Conservation (phyloP, 1,284 basidiomycete genomes). For the Mycena sp. region DNA sequence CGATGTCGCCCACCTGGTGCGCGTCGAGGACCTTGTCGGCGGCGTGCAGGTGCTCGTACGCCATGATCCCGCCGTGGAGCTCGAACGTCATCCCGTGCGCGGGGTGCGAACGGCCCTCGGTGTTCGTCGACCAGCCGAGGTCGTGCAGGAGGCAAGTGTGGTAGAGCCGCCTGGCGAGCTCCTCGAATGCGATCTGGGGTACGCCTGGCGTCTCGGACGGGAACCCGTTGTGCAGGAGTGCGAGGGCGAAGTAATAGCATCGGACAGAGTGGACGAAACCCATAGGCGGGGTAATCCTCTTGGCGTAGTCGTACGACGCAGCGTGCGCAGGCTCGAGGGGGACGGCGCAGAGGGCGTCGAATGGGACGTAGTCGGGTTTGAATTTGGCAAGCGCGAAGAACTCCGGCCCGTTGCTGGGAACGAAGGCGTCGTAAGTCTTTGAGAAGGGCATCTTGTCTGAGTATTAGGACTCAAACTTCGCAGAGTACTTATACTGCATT, state of each 20-base stretch:
- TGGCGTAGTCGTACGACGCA: slow-evolving; percentile 22
- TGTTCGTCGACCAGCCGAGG: slow-evolving; percentile 22
- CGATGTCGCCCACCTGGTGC: slow-evolving; percentile 26
- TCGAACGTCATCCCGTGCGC: slow-evolving; percentile 34
- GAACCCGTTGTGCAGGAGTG: slow-evolving; percentile 28
- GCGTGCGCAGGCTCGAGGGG: slow-evolving; percentile 19
- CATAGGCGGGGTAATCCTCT: slow-evolving; percentile 18
- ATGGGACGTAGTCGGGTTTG: slow-evolving; percentile 22
- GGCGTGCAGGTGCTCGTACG: slow-evolving; percentile 30
- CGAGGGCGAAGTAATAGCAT: slow-evolving; percentile 28
- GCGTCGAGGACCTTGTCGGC: slow-evolving; percentile 15
- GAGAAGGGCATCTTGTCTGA: slow-evolving; percentile 17
- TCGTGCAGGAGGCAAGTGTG: slow-evolving; percentile 32
- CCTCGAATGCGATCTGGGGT: slow-evolving; percentile 29
- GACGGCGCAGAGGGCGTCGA: slow-evolving; percentile 15
- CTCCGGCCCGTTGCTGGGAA: slow-evolving; percentile 16
- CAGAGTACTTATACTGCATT: too few relatives aligned
- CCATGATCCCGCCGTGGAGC: slow-evolving; percentile 30
- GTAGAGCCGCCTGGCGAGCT: slow-evolving; percentile 29
- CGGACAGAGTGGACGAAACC: slow-evolving; percentile 27
- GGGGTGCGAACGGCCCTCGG: slow-evolving; percentile 21
- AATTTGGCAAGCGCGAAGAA: slow-evolving; percentile 21
- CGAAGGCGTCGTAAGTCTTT: slow-evolving; percentile 30
- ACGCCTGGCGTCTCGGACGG: slow-evolving; percentile 32
- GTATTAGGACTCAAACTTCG: too few relatives aligned